Evolutionary conservation across 2,329 filamentous ascomycete genomes (phyloP), one percentile per base, ranked within the genome.

Genomic region (Acrocalymma vagum): DNA sequence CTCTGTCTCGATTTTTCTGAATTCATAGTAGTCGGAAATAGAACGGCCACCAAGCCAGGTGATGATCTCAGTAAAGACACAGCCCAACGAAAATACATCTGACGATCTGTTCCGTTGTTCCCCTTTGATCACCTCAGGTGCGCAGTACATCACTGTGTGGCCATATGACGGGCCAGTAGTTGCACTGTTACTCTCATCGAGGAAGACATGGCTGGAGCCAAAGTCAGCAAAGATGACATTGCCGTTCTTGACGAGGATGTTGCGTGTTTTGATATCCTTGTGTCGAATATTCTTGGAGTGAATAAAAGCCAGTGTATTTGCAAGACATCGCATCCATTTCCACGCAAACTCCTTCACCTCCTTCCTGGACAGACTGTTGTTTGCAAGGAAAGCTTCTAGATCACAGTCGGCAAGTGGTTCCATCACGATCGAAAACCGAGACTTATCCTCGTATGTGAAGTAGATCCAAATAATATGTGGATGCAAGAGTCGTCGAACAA

Each of bases 251-350:
- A 58, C 27, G 1, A 58, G 35, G 21, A 58, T 55, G 21, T 58
- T 58, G 5, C 37, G 34, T 3, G 53, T 38, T 34, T 58, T 58
- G 36, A 58, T 58, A 29, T 58, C 51, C 31, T 55, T 58, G 29
- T 58, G 53, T 5, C 51, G 42, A 14, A 58, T 33, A 2, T 42
- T 38, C 26, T 49, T 43, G 3, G 35, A 40, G 26, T 58, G 53
- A 9, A 55, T 51, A 32, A 47, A 55, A 5, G 49, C 38, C 3
- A 58, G 34, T 11, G 45, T 42, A 13, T 42, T 48, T 2, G 51
- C 33, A 2, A 55, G 36, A 36, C 53, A 58, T 13, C 40, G 9
- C 5, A 53, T 16, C 51, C 51, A 55, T 29, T 42, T 49, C 36
- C 31, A 44, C 10, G 29, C 26, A n/a, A 41, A 18, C 4, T 25